A percentile compares a stretch with the other conserved stretches of the same genome.
Evolutionary conservation across 805 yeast species (phyloP).

Genomic region (Zygotorulaspora danielsina): DNA sequence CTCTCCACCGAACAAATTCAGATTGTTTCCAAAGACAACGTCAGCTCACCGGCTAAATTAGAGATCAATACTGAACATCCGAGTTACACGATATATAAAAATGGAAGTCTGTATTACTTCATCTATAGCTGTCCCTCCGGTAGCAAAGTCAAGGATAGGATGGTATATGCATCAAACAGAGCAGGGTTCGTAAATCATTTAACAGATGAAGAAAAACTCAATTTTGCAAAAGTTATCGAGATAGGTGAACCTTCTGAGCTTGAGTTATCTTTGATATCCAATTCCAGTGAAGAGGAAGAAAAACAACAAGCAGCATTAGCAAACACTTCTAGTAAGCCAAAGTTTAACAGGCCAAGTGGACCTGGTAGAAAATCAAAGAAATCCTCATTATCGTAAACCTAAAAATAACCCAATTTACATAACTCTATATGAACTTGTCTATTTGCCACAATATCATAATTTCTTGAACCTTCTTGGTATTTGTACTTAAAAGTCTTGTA

Average conservation of each 20-base stretch:
- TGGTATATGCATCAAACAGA: constrained; percentile 85
- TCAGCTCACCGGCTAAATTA: constrained; percentile 31
- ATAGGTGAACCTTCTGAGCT: constrained; percentile 71
- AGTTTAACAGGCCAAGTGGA: constrained; percentile 61
- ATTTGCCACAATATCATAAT: constrained; percentile 20
- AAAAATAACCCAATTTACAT: constrained; percentile 8
- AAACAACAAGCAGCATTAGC: constrained; percentile 21
- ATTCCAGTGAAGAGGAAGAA: constrained; percentile 35
- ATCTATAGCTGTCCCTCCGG: constrained; percentile 88
- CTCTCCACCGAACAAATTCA: constrained; percentile 45
- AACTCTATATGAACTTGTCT: constrained; percentile 12
- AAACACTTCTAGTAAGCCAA: constrained; percentile 21
- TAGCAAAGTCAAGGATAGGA: constrained; percentile 82
- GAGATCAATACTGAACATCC: constrained; percentile 43
- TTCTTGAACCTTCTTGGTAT: constrained; percentile 12
- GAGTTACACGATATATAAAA: constrained; percentile 55
- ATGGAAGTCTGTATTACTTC: constrained; percentile 47
- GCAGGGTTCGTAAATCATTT: constrained; percentile 54
- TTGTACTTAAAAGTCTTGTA: constrained; percentile 39
- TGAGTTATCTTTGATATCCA: constrained; percentile 41
- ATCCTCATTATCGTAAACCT: constrained; percentile 2
- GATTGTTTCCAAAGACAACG: constrained; percentile 30
- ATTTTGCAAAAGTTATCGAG: constrained; percentile 51
- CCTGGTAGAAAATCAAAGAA: constrained; percentile 51
- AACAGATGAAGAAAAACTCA: constrained; percentile 36